These are phyloP conservation scores for Picochlorum sp. DNA, from an alignment of 139 green algal genomes.

Conservation along the genomic window DNA sequence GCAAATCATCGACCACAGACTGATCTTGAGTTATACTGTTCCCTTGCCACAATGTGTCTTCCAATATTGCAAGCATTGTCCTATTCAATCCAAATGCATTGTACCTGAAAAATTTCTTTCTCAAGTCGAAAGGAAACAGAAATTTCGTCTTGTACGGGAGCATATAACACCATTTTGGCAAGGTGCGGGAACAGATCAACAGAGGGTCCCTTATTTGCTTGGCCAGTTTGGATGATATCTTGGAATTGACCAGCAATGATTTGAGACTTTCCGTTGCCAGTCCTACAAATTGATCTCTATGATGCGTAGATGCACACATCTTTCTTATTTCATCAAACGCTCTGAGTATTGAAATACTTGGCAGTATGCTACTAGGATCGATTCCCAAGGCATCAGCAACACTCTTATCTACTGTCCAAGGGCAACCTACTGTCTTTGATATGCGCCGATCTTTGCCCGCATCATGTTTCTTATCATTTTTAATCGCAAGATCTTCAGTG, in stretches of 20 bases:
- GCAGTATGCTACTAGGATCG: too few species aligned
- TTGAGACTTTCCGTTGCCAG: neutral
- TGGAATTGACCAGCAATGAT: slow-evolving; percentile 30
- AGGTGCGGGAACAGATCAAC: slow-evolving; percentile 64
- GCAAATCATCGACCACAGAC: slow-evolving; percentile 39
- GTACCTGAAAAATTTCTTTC: slow-evolving; percentile 78
- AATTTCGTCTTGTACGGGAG: slow-evolving; percentile 53
- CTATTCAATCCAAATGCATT: slow-evolving; percentile 80
- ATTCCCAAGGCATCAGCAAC: neutral
- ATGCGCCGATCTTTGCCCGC: too few species aligned
- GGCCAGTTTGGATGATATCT: slow-evolving; percentile 81
- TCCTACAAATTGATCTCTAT: neutral
- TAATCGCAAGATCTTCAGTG: too few species aligned
- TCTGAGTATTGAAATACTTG: too few species aligned
- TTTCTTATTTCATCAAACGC: slow-evolving; percentile 4
- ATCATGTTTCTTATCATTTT: too few species aligned
- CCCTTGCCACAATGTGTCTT: slow-evolving; percentile 61
- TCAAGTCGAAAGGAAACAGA: slow-evolving; percentile 87
- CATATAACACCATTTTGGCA: slow-evolving; percentile 72
- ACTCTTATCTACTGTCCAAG: neutral
- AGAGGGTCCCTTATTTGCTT: slow-evolving; percentile 89
- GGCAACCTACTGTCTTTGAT: neutral
- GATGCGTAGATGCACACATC: slow-evolving; percentile 1
- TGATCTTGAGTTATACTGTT: slow-evolving; percentile 30
- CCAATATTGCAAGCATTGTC: slow-evolving; percentile 73